Percentiles rank a stretch among this genome's conserved stretches.
These are phyloP conservation scores for Fusarium begoniae DNA, from an alignment of 2,329 filamentous ascomycete species.

Conservation along the genomic window DNA sequence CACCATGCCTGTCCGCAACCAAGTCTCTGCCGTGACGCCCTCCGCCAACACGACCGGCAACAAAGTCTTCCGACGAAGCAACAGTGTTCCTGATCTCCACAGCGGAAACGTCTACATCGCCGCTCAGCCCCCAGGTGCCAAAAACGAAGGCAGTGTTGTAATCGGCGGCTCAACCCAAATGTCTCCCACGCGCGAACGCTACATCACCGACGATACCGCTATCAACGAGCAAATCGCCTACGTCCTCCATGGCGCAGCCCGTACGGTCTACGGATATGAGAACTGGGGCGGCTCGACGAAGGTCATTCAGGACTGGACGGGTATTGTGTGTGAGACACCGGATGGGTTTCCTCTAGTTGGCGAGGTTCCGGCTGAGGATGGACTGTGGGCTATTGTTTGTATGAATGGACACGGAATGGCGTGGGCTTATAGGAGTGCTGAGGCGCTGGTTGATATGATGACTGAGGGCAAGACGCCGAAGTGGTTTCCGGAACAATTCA, in stretches of 20 bases:
- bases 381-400: conserved; percentile 22
- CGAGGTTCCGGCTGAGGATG: conserved; percentile 20
- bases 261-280: conserved; percentile 2
- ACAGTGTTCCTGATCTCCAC: conserved; percentile 5
- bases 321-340: conserved; percentile 12
- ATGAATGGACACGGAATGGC: conserved; percentile 27
- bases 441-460: conserved; percentile 28
- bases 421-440: conserved; percentile 23
- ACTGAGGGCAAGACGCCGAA: conserved; percentile 18
- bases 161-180: conserved; percentile 22
- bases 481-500: conserved; percentile 25
- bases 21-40: not conserved
- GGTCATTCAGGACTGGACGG: conserved; percentile 22
- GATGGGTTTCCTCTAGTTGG: conserved; percentile 18
- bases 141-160: not conserved
- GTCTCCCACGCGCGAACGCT: conserved; percentile 4
- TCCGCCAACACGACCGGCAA: not conserved
- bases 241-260: conserved; percentile 11
- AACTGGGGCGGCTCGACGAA: conserved; percentile 19
- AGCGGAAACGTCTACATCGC: conserved; percentile 23
- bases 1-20: conserved; percentile 22
- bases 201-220: conserved; percentile 6
- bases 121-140: conserved; percentile 8
- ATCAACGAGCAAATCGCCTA: conserved; percentile 19
- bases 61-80: conserved; percentile 7